Percentiles rank a stretch among this genome's conserved stretches.
These are phyloP conservation scores for Elaeagnus macrophylla DNA, from an alignment of 306 rosid genomes.

Conservation along the genomic window DNA sequence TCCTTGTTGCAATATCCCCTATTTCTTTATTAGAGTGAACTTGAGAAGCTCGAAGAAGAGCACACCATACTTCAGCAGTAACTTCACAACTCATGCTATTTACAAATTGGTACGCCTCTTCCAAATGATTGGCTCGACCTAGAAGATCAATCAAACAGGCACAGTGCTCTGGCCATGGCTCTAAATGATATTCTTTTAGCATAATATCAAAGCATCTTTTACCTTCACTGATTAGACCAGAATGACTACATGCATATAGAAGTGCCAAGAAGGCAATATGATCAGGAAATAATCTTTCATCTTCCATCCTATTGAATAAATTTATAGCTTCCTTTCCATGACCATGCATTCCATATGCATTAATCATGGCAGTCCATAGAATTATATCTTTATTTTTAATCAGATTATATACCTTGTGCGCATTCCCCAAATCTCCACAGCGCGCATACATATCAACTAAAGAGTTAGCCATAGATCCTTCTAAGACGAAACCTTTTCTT, in stretches of 20 bases:
- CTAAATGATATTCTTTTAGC: slow-evolving; percentile 41
- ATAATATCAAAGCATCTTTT: slow-evolving; percentile 35
- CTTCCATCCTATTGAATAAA: slow-evolving; percentile 42
- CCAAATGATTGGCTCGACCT: slow-evolving; percentile 55
- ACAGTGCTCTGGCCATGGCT: slow-evolving; percentile 77
- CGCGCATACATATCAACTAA: slow-evolving; percentile 65
- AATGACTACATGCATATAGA: slow-evolving; percentile 72
- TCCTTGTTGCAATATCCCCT: slow-evolving; percentile 51
- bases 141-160: slow-evolving; percentile 71
- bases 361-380: slow-evolving; percentile 68
- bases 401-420: slow-evolving; percentile 36
- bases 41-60: slow-evolving; percentile 64
- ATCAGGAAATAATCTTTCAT: slow-evolving; percentile 46
- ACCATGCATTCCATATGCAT: slow-evolving; percentile 74
- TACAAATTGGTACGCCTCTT: slow-evolving; percentile 59
- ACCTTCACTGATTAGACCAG: slow-evolving; percentile 62
- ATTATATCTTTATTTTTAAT: slow-evolving; percentile 30
- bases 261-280: slow-evolving; percentile 65
- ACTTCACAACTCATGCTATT: slow-evolving; percentile 38
- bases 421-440: slow-evolving; percentile 46
- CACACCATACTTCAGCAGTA: slow-evolving; percentile 70
- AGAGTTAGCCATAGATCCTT: slow-evolving; percentile 44
- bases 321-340: slow-evolving; percentile 47
- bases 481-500: slow-evolving; percentile 48
- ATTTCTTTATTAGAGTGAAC: slow-evolving; percentile 56